Evolutionary conservation across 805 yeast species (phyloP), one percentile per base, ranked within the genome.

Genomic region (Metschnikowia lachancei): DNA sequence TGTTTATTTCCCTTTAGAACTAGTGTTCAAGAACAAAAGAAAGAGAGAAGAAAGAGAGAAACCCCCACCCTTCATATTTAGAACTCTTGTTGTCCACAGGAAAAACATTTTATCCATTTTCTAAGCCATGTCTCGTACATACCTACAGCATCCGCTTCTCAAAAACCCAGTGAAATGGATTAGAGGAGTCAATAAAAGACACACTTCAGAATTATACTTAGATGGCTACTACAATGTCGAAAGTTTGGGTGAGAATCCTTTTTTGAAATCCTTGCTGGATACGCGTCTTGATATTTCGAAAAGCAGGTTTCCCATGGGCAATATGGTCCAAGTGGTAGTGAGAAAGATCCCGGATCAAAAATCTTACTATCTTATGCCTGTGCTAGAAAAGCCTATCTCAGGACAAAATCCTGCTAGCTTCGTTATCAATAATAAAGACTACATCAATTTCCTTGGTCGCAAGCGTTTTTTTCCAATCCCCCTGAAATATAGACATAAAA

Each of bases 91-190:
- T 12, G 10, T 8, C 10, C 11, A 26, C 11, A 26, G 7, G 28
- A 26, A 26, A 6, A 26, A 7, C 12, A 26, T 3, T 10, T 3
- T 12, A 3, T 26, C 28, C 28, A 26, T 10, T 26, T 22, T 6
- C 11, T 8, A 6, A 6, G 36, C 16, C 16, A 45, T 43, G 44
- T 31, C 50, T n/a, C 35, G 35, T 10, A 22, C 32, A 12, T 50
- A 46, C 26, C 41, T 43, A 31, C 46, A 38, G 29, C 72, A 67
- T 50, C 72, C 72, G 5, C 39, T 67, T 6, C 46, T 69, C 35
- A 50, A 47, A 13, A 65, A 64, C 46, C 73, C 72, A 0, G 48
- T 54, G 22, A 60, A 61, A 36, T 63, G 65, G 61, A 54, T 66
- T 7, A 47, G 52, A 10, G 49, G 49, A 16, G 52, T 51, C 10